Percentiles rank a stretch among this genome's conserved stretches.
phyloP scores from a whole-genome alignment of 2,329 filamentous ascomycete species.

The Colletotrichum nymphaeae region DNA sequence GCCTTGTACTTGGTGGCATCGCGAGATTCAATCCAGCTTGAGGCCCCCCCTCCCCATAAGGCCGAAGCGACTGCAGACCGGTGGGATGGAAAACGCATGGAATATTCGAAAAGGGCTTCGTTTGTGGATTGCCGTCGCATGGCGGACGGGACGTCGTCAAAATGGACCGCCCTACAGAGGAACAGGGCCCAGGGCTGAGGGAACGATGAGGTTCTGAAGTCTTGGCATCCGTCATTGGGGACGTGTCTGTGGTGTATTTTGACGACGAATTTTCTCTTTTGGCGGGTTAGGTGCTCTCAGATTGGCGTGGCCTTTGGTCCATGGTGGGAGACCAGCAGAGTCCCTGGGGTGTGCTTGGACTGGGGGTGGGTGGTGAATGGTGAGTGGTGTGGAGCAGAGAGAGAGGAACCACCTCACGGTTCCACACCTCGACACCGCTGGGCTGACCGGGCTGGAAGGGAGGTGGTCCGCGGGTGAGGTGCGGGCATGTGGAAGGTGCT shows the following conservation, averaged over 20 bases:
- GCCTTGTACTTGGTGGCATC: constrained; percentile 1
- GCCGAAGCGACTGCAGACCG: background rate
- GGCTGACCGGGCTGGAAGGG: too few relatives aligned
- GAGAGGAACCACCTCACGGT: background rate
- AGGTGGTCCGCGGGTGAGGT: background rate
- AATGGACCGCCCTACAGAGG: constrained; percentile 32
- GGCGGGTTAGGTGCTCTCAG: constrained; percentile 23
- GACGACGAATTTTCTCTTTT: constrained; percentile 29
- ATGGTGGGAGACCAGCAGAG: constrained; percentile 3
- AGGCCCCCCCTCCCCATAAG: too few relatives aligned
- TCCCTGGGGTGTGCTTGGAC: constrained; percentile 17
- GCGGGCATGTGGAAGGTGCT: background rate
- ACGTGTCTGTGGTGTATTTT: constrained; percentile 24
- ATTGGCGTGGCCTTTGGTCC: constrained; percentile 15
- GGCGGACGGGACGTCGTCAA: constrained; percentile 34
- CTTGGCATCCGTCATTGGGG: constrained; percentile 36
- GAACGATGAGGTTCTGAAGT: constrained; percentile 33
- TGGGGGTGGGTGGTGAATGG: constrained; percentile 16
- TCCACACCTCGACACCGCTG: background rate
- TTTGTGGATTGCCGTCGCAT: constrained; percentile 35
- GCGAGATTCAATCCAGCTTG: background rate
- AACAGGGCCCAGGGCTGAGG: constrained; percentile 35
- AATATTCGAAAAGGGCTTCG: constrained; percentile 33
- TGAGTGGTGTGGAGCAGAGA: background rate
- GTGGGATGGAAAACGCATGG: constrained; percentile 31